Conservation (phyloP, 129 eudicot species). For the Escallonia herrerae region DNA sequence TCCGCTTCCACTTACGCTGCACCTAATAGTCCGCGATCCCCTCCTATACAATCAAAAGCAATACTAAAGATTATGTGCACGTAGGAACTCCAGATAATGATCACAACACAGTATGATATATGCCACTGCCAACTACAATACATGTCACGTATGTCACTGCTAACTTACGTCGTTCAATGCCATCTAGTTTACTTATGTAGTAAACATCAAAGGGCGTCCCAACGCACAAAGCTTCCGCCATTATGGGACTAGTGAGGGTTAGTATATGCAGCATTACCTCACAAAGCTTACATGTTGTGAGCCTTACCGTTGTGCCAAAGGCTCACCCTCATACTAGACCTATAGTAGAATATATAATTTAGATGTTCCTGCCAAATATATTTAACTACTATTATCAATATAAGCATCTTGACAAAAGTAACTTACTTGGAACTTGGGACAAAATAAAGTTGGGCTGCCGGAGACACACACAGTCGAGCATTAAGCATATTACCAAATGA, state of each 20-base stretch:
- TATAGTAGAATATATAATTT: too few relatives aligned
- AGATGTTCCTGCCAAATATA: too few relatives aligned
- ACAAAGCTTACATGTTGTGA: too few relatives aligned
- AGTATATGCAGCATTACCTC: too few relatives aligned
- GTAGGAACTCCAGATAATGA: constrained; percentile 1
- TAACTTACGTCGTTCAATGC: too few relatives aligned
- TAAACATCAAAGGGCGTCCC: too few relatives aligned
- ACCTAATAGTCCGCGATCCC: constrained; percentile 44
- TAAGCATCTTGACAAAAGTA: neutral
- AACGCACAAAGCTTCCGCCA: too few relatives aligned
- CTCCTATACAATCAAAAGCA: constrained; percentile 32
- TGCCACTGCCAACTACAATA: neutral
- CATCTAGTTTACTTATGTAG: too few relatives aligned
- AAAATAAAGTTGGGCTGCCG: constrained; percentile 20
- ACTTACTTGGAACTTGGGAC: constrained; percentile 43
- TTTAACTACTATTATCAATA: neutral
- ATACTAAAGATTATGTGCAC: constrained; percentile 3
- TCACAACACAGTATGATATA: neutral
- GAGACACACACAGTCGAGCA: constrained; percentile 27
- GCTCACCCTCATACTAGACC: too few relatives aligned
- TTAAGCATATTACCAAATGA: constrained; percentile 23
- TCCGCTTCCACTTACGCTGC: constrained; percentile 45
- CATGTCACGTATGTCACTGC: neutral
- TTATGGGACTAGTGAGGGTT: too few relatives aligned
- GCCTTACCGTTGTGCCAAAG: too few relatives aligned